These are phyloP conservation scores for Albizia julibrissin DNA, from an alignment of 306 rosid species.

Conservation along the genomic window DNA sequence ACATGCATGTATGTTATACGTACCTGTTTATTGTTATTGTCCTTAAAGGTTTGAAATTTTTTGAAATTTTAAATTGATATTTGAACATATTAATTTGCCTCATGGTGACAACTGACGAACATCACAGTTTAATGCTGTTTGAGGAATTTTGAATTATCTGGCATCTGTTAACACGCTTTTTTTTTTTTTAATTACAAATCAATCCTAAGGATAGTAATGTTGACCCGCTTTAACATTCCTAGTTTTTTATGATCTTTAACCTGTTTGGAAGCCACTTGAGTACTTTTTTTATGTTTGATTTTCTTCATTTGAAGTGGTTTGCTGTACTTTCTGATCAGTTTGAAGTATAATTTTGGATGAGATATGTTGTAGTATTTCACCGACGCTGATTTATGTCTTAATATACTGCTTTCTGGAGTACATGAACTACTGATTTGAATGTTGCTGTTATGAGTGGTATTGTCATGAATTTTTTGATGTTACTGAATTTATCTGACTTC, in stretches of 20 bases:
- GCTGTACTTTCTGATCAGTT: not conserved
- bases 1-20: not conserved
- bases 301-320: constrained; percentile 2
- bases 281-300: not conserved
- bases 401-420: not conserved
- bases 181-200: no score
- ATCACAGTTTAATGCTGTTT: not conserved
- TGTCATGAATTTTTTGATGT: not conserved
- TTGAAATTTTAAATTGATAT: constrained; percentile 2
- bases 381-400: not conserved
- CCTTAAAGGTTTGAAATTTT: not conserved
- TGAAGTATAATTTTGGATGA: not conserved
- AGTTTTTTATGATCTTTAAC: not conserved
- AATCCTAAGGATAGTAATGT: no score
- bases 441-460: constrained; percentile 10
- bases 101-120: not conserved
- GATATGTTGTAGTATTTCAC: not conserved
- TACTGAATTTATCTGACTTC: constrained; percentile 25
- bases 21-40: not conserved
- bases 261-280: not conserved
- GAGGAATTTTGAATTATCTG: constrained; percentile 12
- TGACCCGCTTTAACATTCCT: not conserved
- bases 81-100: constrained; percentile 4
- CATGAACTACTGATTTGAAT: constrained; percentile 12
- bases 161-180: not conserved